Evolutionary conservation across 1,139 yeast species (phyloP).

Genomic region (Kurtzmaniella natalensis): DNA sequence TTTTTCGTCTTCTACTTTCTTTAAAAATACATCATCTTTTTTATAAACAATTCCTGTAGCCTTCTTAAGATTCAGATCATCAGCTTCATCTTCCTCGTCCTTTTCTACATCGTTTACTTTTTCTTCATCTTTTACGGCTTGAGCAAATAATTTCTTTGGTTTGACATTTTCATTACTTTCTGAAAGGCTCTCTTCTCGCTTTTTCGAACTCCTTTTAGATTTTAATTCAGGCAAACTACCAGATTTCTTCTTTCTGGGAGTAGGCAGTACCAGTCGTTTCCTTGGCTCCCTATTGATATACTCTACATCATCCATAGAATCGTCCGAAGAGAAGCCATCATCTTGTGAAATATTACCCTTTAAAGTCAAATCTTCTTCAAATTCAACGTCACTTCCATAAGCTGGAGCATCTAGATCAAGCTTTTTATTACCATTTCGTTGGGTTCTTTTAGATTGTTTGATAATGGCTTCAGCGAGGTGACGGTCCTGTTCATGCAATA

Average conservation of each 20-base stretch:
- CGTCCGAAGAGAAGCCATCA: constrained; percentile 2
- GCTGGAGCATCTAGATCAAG: constrained; percentile 10
- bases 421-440: constrained; percentile 8
- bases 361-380: constrained; percentile 25
- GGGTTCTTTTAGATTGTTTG: constrained; percentile 21
- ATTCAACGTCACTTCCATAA: constrained; percentile 29
- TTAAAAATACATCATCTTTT: constrained; percentile 6
- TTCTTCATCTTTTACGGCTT: constrained; percentile 7
- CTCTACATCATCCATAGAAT: constrained; percentile 2
- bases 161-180: constrained; percentile 4
- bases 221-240: too few relatives aligned
- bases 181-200: constrained; percentile 12
- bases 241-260: too few relatives aligned
- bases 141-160: background rate
- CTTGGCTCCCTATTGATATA: constrained; percentile 5
- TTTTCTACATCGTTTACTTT: constrained; percentile 5
- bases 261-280: constrained; percentile 6
- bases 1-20: constrained; percentile 12
- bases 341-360: background rate
- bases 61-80: too few relatives aligned
- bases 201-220: too few relatives aligned
- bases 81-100: constrained; percentile 8
- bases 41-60: constrained; percentile 7
- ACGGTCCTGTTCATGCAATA: constrained; percentile 33
- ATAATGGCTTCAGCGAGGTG: constrained; percentile 44